phyloP scores from a whole-genome alignment of 345 rosid species.

The Pistacia integerrima region DNA sequence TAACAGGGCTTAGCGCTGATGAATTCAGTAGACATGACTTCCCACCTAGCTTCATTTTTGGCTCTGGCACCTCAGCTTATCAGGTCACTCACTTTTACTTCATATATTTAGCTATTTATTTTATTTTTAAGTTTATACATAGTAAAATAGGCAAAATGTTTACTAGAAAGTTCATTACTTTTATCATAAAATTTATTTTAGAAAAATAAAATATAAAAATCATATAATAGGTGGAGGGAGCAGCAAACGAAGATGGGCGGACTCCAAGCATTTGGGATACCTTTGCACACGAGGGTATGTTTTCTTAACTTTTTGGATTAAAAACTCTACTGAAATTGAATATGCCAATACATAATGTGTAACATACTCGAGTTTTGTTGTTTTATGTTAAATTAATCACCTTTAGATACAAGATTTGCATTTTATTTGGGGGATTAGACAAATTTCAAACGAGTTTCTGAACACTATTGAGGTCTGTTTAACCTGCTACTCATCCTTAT shows the following conservation, averaged over 20 bases:
- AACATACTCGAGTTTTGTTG: background rate
- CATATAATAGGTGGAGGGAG: constrained; percentile 41
- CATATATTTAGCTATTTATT: background rate
- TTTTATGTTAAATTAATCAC: background rate
- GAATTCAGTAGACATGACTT: constrained; percentile 23
- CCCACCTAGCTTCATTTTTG: constrained; percentile 26
- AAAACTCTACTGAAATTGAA: no score
- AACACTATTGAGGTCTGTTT: background rate
- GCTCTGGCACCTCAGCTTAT: constrained; percentile 31
- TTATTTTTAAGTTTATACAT: background rate
- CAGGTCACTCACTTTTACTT: constrained; percentile 17
- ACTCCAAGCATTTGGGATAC: constrained; percentile 50
- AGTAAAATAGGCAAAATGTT: background rate
- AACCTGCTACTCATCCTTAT: background rate
- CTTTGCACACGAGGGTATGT: constrained; percentile 34
- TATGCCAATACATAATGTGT: no score
- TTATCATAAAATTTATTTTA: background rate
- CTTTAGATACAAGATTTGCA: background rate
- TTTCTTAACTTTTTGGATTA: background rate
- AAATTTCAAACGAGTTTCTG: background rate
- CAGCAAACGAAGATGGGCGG: constrained; percentile 51
- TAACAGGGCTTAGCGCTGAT: background rate
- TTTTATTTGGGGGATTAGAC: background rate
- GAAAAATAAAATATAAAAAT: background rate
- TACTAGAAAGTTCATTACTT: background rate